These are phyloP conservation scores for Mortierella sp. DNA, from an alignment of 371 early-diverging fungal genomes.

Conservation along the genomic window DNA sequence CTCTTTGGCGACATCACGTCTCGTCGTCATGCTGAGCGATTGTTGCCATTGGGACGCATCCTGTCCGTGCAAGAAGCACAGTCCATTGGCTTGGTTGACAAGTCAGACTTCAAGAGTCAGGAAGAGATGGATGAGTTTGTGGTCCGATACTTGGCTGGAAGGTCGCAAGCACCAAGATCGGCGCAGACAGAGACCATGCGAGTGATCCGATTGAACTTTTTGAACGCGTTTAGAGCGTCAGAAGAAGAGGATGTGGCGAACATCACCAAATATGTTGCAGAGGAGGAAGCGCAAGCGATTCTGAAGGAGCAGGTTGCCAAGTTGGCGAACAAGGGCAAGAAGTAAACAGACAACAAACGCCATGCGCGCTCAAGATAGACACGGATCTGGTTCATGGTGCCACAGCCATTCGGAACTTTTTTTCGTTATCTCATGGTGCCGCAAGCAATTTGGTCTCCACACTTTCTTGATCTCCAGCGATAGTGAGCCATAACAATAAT, in stretches of 20 bases:
- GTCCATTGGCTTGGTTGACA: constrained; percentile 33
- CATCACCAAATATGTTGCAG: constrained; percentile 29
- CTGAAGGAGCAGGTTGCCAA: constrained; percentile 26
- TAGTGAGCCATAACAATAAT: constrained; percentile 4
- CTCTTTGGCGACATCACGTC: constrained; percentile 37
- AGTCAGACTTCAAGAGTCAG: constrained; percentile 35
- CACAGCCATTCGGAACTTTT: background rate
- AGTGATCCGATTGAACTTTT: constrained; percentile 37
- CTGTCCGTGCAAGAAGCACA: constrained; percentile 35
- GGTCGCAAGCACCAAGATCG: constrained; percentile 17
- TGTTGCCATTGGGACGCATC: constrained; percentile 40
- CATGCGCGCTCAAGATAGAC: no score
- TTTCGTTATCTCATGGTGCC: background rate
- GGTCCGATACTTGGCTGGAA: constrained; percentile 28
- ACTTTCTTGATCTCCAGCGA: background rate
- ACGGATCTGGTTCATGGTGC: background rate
- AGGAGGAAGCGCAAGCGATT: constrained; percentile 47
- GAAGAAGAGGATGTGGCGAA: constrained; percentile 42
- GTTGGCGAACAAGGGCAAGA: constrained; percentile 34
- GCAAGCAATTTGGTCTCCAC: background rate
- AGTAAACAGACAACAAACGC: constrained; percentile 9
- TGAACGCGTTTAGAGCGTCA: constrained; percentile 23
- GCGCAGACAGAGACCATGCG: constrained; percentile 51
- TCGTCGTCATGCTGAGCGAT: constrained; percentile 44
- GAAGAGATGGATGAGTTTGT: constrained; percentile 50